Percentiles rank a stretch among this genome's conserved stretches.
phyloP scores from a whole-genome alignment of 2,329 filamentous ascomycete species.

The Colletotrichum somersetense region DNA sequence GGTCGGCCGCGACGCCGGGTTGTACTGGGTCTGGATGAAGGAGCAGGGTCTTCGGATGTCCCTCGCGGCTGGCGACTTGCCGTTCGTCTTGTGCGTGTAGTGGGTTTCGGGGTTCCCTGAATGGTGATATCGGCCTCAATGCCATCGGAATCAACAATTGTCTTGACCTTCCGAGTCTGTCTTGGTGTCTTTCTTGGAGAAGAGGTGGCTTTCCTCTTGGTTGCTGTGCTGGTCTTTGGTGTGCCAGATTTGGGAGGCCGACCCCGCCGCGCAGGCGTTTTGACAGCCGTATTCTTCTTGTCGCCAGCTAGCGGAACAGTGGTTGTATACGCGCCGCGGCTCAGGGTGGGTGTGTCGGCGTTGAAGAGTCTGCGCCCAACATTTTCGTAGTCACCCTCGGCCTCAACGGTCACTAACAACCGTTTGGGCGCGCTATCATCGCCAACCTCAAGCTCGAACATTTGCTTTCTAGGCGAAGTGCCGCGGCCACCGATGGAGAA shows the following conservation, averaged over 20 bases:
- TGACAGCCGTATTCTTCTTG: slow-evolving; percentile 50
- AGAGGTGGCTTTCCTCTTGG: slow-evolving; percentile 58
- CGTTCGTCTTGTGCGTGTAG: slow-evolving; percentile 44
- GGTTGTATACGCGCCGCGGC: slow-evolving; percentile 60
- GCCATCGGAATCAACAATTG: slow-evolving; percentile 46
- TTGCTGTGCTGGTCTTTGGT: slow-evolving; percentile 58
- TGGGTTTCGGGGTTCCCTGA: slow-evolving; percentile 51
- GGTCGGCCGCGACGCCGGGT: slow-evolving; percentile 29
- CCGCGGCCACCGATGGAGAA: slow-evolving; percentile 49
- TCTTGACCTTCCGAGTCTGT: slow-evolving; percentile 50
- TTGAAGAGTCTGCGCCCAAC: slow-evolving; percentile 58
- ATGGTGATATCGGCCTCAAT: slow-evolving; percentile 46
- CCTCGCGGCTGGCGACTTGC: slow-evolving; percentile 25
- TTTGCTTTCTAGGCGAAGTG: slow-evolving; percentile 67
- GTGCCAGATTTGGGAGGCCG: slow-evolving; percentile 65
- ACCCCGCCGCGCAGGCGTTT: slow-evolving; percentile 59
- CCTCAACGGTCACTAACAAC: slow-evolving; percentile 68
- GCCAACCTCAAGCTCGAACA: slow-evolving; percentile 68
- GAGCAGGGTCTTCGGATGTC: slow-evolving; percentile 25
- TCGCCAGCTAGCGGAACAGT: slow-evolving; percentile 65
- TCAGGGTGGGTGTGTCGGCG: slow-evolving; percentile 57
- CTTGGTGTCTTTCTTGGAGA: slow-evolving; percentile 57
- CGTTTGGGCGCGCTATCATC: slow-evolving; percentile 63
- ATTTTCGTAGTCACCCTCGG: slow-evolving; percentile 50
- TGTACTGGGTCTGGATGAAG: slow-evolving; percentile 22